phyloP scores from a whole-genome alignment of 1,284 basidiomycete genomes.

The Ustilago bromivora region DNA sequence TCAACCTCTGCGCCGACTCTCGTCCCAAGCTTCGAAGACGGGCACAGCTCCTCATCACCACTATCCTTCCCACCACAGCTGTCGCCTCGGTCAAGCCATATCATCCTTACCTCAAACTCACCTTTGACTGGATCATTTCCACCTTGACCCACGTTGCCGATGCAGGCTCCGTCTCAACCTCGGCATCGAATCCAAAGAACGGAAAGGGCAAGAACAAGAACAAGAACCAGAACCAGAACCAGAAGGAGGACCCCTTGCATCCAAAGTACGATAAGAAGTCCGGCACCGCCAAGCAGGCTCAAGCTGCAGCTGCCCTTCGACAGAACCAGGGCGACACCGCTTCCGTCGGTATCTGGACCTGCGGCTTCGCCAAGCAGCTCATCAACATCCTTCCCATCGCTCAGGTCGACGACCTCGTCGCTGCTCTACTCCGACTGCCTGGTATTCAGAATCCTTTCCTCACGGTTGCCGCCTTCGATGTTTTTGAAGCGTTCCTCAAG shows the following conservation, averaged over 20 bases:
- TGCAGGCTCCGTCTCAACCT: constrained; percentile 72
- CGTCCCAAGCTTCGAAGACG: constrained; percentile 93
- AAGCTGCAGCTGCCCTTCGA: constrained; percentile 58
- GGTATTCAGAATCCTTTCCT: constrained; percentile 66
- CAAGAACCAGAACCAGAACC: constrained; percentile 74
- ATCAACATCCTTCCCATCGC: constrained; percentile 53
- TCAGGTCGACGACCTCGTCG: constrained; percentile 51
- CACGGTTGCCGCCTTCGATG: constrained; percentile 65
- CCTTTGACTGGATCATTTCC: constrained; percentile 81
- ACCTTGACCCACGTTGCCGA: constrained; percentile 78
- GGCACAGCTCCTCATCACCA: constrained; percentile 85
- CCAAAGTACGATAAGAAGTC: constrained; percentile 63
- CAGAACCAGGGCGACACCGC: constrained; percentile 62
- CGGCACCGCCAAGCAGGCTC: constrained; percentile 62
- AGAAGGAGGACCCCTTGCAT: constrained; percentile 74
- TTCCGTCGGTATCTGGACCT: constrained; percentile 65
- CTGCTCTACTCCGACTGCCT: constrained; percentile 58
- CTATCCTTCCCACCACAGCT: constrained; percentile 72
- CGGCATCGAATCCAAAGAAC: constrained; percentile 50
- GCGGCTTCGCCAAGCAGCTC: constrained; percentile 62
- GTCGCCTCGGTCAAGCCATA: constrained; percentile 53
- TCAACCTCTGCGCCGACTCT: constrained; percentile 85
- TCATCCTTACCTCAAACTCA: constrained; percentile 87
- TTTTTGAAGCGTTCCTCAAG: constrained; percentile 66
- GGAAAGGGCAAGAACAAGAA: constrained; percentile 72